Conservation (phyloP, 768 basidiomycete genomes). For the Strobilomyces confusus region DNA sequence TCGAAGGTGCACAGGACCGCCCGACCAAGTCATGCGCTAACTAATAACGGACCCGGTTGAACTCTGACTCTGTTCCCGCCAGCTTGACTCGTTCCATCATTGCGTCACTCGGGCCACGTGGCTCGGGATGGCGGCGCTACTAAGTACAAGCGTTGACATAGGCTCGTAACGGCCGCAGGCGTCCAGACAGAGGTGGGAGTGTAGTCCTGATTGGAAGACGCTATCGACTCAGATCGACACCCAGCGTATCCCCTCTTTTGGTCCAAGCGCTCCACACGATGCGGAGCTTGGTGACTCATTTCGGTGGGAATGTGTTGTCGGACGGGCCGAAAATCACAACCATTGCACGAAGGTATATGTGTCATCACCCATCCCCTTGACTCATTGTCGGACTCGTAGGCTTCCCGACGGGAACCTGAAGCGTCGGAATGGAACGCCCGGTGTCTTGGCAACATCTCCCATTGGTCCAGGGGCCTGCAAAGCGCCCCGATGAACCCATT, state of each 20-base stretch:
- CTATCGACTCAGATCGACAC: too few species aligned
- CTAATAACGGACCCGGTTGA: too few species aligned
- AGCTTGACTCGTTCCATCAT: too few species aligned
- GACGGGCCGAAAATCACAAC: neutral
- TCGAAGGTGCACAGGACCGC: too few species aligned
- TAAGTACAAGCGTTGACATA: too few species aligned
- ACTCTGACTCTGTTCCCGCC: too few species aligned
- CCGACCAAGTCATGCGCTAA: too few species aligned
- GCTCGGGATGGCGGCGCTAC: too few species aligned
- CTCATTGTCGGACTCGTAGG: neutral
- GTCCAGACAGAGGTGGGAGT: neutral
- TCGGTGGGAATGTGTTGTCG: neutral
- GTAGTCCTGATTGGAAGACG: neutral
- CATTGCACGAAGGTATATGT: neutral
- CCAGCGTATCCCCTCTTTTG: neutral
- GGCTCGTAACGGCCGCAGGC: too few species aligned
- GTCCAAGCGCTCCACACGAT: neutral
- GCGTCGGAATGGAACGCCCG: neutral
- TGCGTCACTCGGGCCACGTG: neutral
- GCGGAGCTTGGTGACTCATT: neutral
- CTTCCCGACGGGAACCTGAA: neutral
- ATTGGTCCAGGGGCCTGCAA: neutral
- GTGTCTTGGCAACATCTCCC: neutral
- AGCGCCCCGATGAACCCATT: too few species aligned
- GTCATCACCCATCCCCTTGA: neutral